A percentile compares a stretch with the other conserved stretches of the same genome.
Evolutionary conservation across 768 basidiomycete genomes (phyloP).

Genomic region (Agrocybe chaxingu): DNA sequence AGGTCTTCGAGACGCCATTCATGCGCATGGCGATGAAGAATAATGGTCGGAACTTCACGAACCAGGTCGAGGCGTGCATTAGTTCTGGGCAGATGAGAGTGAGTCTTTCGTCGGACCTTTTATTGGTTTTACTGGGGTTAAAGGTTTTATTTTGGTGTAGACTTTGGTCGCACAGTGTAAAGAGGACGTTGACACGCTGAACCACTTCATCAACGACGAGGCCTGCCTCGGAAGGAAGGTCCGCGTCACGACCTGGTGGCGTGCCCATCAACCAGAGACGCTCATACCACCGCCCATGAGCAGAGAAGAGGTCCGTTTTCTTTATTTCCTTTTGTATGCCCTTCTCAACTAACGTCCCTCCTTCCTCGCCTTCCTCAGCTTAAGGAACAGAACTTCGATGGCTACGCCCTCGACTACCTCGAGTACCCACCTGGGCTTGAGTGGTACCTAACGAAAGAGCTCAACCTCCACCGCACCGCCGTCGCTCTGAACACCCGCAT

Average conservation of each 20-base stretch:
- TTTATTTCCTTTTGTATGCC: background rate
- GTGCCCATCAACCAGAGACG: constrained; percentile 35
- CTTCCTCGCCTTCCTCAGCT: constrained; percentile 42
- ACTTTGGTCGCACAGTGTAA: constrained; percentile 82
- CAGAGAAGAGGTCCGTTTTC: constrained; percentile 49
- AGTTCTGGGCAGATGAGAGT: constrained; percentile 61
- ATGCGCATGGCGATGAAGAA: constrained; percentile 72
- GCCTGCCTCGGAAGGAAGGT: constrained; percentile 49
- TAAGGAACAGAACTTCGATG: constrained; percentile 62
- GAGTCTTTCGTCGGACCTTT: constrained; percentile 13
- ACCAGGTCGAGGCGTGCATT: constrained; percentile 76
- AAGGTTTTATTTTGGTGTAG: constrained; percentile 33
- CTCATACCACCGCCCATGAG: constrained; percentile 53
- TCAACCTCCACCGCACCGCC: constrained; percentile 69
- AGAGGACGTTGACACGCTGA: constrained; percentile 76
- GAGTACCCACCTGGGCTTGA: constrained; percentile 72
- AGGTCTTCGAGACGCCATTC: constrained; percentile 83
- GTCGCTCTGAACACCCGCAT: constrained; percentile 53
- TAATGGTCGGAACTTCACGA: constrained; percentile 39
- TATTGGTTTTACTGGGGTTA: background rate
- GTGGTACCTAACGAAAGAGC: constrained; percentile 62
- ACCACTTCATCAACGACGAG: constrained; percentile 63
- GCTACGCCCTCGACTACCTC: constrained; percentile 80
- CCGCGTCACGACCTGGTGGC: constrained; percentile 68
- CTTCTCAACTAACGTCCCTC: background rate